Evolutionary conservation across 2,329 filamentous ascomycete species (phyloP), one percentile per base, ranked within the genome.

Genomic region (Sarocladiaceae sp.): DNA sequence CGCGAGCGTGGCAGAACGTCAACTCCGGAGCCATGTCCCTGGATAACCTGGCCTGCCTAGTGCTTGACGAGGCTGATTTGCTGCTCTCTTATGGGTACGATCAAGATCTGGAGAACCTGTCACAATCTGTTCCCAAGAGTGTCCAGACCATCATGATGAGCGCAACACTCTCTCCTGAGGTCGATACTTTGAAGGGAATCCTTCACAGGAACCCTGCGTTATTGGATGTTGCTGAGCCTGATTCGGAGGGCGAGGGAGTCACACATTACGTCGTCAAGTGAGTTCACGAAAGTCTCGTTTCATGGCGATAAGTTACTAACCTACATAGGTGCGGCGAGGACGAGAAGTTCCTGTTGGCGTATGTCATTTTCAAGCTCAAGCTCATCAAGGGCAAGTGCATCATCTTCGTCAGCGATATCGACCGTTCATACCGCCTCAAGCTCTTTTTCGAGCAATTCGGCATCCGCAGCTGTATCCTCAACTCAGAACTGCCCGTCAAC

Each of bases 361-460:
- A 96, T 63, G 88, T 96, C 54, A 93, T 97, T 64, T 96, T 97
- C 75, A 96, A 96, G 73, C 79, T 97, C 12, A 88, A 94, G 66
- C 75, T 97, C 50, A 87, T 99, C 64, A 96, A 93, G 67, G 94
- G 94, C 57, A 97, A 97, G 68, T 88, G 87, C 54, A 73, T 80
- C 56, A 75, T 80, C 40, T 80, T 80, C 55, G 91, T 96, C 6
- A 86, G 83, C 25, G 90, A 96, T 59, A 87, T 96, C 51, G 92
- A 97, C 69, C 73, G 77, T 57, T 96, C 88, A 61, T 99, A 99
- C 70, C 83, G 94, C 31, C 73, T 99, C 22, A 97, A 97, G 71
- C 79, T 99, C 7, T 99, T 94, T 65, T 81, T 99, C 50, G 94
- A 99, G 69, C 94, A 99, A 65, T 99, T 99, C 64, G 92, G 91